Conservation (phyloP, 768 basidiomycete species). For the Neoboletus magnificus region DNA sequence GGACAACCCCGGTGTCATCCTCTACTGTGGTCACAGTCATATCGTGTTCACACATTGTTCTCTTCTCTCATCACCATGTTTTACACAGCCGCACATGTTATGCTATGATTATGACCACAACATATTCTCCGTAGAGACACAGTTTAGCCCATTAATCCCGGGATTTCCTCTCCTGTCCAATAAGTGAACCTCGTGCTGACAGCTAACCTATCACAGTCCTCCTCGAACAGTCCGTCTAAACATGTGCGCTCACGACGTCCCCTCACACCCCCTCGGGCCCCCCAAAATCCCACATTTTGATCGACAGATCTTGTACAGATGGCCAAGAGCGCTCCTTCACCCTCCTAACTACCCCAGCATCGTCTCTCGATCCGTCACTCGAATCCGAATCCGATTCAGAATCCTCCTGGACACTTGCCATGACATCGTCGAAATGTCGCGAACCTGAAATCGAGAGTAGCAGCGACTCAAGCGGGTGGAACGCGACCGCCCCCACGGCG, state of each 20-base stretch:
- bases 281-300: conserved; percentile 26
- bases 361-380: conserved; percentile 4
- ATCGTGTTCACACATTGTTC: conserved; percentile 2
- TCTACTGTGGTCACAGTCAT: conserved; percentile 33
- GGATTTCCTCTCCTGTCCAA: neutral
- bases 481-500: conserved; percentile 66
- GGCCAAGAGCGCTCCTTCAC: conserved; percentile 16
- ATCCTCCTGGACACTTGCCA: neutral
- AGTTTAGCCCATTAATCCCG: neutral
- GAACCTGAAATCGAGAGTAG: conserved; percentile 75
- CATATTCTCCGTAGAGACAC: neutral
- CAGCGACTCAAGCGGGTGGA: conserved; percentile 61
- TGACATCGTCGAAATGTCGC: conserved; percentile 51
- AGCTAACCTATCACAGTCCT: neutral
- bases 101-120: conserved; percentile 22
- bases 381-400: conserved; percentile 19
- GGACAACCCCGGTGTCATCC: conserved; percentile 97
- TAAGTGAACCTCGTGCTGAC: too few species aligned
- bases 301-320: conserved; percentile 24
- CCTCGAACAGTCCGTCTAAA: neutral
- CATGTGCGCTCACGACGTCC: neutral
- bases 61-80: conserved; percentile 6
- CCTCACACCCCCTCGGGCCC: neutral
- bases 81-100: conserved; percentile 17
- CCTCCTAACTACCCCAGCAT: neutral